Percentiles rank a stretch among this genome's conserved stretches.
These are phyloP conservation scores for Podochytrium sp. DNA, from an alignment of 192 early-diverging fungal genomes.

Conservation along the genomic window DNA sequence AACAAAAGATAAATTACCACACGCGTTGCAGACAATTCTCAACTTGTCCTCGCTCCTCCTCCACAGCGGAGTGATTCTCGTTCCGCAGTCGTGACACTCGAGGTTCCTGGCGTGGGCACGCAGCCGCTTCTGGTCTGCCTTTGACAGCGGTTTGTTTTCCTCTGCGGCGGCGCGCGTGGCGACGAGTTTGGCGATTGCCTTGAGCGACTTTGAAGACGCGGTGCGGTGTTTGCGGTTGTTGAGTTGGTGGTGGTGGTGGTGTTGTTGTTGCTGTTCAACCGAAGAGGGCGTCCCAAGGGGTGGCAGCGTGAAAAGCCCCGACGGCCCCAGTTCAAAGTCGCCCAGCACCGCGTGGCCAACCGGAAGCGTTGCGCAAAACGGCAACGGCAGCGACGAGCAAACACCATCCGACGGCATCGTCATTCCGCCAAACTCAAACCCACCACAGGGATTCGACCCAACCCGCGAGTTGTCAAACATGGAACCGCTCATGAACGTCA, in stretches of 20 bases:
- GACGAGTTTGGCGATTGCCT: neutral
- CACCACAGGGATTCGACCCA: no score
- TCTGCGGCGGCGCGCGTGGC: neutral
- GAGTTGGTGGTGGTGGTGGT: neutral
- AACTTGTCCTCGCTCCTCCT: conserved; percentile 63
- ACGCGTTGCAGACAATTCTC: conserved; percentile 81
- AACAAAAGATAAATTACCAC: conserved; percentile 48
- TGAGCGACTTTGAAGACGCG: neutral
- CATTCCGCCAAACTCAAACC: no score
- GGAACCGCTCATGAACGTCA: no score
- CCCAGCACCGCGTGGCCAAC: neutral
- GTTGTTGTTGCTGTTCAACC: neutral
- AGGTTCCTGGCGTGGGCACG: conserved; percentile 31
- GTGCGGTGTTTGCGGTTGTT: neutral
- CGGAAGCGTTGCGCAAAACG: no score
- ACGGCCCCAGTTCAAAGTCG: conserved; percentile 1
- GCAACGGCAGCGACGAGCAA: no score
- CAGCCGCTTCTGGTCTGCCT: conserved; percentile 40
- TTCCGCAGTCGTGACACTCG: conserved; percentile 74
- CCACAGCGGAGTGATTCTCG: conserved; percentile 78
- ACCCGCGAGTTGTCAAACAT: no score
- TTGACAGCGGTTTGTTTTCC: conserved; percentile 44
- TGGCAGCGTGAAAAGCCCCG: neutral
- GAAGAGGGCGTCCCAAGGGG: neutral
- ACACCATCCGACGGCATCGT: no score